Conservation (phyloP, 208 protist genomes). For the Wallacemonas rigidus region DNA sequence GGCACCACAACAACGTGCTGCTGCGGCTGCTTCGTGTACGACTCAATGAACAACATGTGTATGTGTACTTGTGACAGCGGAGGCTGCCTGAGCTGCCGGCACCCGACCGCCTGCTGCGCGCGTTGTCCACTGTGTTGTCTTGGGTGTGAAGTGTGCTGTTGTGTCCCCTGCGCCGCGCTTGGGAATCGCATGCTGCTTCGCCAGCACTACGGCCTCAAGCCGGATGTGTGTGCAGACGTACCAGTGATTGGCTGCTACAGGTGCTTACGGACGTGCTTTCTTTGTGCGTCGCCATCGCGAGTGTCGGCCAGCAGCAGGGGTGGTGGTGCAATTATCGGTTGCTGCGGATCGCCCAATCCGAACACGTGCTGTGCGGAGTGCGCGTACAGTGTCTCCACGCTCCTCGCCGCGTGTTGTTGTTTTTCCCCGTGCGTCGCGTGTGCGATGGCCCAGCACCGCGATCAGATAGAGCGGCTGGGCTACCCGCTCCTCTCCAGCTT, state of each 20-base stretch:
- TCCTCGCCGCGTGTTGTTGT: constrained; percentile 36
- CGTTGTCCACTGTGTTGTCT: constrained; percentile 37
- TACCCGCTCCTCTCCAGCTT: constrained; percentile 38
- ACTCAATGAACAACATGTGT: constrained; percentile 15
- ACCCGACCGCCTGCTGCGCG: constrained; percentile 38
- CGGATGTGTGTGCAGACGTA: constrained; percentile 30
- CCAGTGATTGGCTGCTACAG: constrained; percentile 37
- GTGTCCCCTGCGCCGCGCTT: constrained; percentile 48
- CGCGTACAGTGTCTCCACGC: constrained; percentile 28
- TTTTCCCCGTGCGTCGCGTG: constrained; percentile 37
- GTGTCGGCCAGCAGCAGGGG: background rate
- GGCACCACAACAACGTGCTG: constrained; percentile 9
- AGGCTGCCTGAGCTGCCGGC: constrained; percentile 31
- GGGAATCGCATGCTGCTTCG: constrained; percentile 52
- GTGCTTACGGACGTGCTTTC: constrained; percentile 26
- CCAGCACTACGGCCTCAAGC: constrained; percentile 46
- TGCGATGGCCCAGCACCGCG: constrained; percentile 47
- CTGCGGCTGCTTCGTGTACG: constrained; percentile 29
- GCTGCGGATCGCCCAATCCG: constrained; percentile 11
- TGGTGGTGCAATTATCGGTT: background rate
- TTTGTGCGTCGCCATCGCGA: background rate
- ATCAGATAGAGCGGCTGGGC: constrained; percentile 38
- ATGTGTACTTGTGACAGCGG: constrained; percentile 18
- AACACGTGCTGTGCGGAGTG: constrained; percentile 35
- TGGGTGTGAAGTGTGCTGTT: constrained; percentile 44